phyloP scores from a whole-genome alignment of 495 filamentous ascomycete species.

The Neurospora tetrasperma region DNA sequence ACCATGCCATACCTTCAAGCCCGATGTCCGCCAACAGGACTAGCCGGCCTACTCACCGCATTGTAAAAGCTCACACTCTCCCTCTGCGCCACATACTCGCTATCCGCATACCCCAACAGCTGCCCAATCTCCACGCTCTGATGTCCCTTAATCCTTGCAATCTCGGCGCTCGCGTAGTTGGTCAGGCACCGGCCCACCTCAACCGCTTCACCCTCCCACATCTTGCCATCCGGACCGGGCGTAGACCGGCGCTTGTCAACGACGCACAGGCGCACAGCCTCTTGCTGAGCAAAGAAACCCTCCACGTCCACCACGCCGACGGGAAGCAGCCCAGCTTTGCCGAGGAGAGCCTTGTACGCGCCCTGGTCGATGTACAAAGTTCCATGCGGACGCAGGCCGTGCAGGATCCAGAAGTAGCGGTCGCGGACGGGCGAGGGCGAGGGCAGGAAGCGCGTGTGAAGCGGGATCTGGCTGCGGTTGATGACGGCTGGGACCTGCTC shows the following conservation, averaged over 20 bases:
- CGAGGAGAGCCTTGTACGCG: conserved; percentile 64
- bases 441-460: conserved; percentile 89
- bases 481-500: conserved; percentile 21
- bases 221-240: conserved; percentile 16
- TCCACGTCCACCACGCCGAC: conserved; percentile 85
- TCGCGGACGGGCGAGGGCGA: conserved; percentile 81
- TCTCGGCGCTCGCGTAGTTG: conserved; percentile 82
- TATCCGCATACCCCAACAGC: conserved; percentile 81
- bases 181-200: conserved; percentile 89
- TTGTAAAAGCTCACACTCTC: conserved; percentile 77
- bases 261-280: conserved; percentile 77
- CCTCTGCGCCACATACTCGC: conserved; percentile 83
- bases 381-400: conserved; percentile 86
- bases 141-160: conserved; percentile 71
- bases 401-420: conserved; percentile 91
- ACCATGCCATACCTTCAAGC: conserved; percentile 11
- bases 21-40: conserved; percentile 24
- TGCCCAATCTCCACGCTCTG: conserved; percentile 69
- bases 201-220: conserved; percentile 44
- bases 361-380: conserved; percentile 87
- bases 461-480: conserved; percentile 34
- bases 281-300: conserved; percentile 81
- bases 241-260: conserved; percentile 38
- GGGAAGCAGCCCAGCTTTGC: conserved; percentile 82
- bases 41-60: conserved; percentile 29